phyloP scores from a whole-genome alignment of 2,329 filamentous ascomycete species.

The Pezicula neosporulosa region DNA sequence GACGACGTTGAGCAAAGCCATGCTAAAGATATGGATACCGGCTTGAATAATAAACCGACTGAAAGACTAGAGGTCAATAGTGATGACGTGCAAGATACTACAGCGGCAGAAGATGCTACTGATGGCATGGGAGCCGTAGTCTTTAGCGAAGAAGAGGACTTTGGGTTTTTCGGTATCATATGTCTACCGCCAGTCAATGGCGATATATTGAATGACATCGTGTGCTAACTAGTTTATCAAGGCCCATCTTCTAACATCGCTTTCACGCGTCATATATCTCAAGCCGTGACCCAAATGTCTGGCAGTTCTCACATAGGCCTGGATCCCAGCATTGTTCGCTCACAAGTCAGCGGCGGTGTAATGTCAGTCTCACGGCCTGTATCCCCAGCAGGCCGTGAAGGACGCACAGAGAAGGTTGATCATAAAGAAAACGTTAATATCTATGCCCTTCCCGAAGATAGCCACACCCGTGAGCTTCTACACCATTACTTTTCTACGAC shows the following conservation, averaged over 20 bases:
- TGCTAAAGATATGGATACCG: constrained; percentile 16
- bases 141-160: constrained; percentile 29
- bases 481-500: constrained; percentile 33
- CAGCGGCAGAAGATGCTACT: constrained; percentile 15
- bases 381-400: constrained; percentile 8
- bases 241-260: constrained; percentile 39
- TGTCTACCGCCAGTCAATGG: background rate
- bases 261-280: constrained; percentile 34
- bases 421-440: constrained; percentile 20
- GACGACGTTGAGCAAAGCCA: too few species aligned
- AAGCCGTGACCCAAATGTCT: constrained; percentile 13
- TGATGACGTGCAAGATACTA: constrained; percentile 13
- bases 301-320: constrained; percentile 2
- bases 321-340: background rate
- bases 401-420: background rate
- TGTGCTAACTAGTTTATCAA: constrained; percentile 4
- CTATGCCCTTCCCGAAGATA: constrained; percentile 29
- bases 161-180: constrained; percentile 29
- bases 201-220: background rate
- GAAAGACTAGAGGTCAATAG: background rate
- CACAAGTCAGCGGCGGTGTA: constrained; percentile 15
- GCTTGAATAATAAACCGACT: constrained; percentile 7
- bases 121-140: constrained; percentile 30
- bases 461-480: constrained; percentile 27
- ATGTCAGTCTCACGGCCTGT: constrained; percentile 18